Evolutionary conservation across 345 rosid species (phyloP), one percentile per base, ranked within the genome.

Genomic region (Camelina hispida): DNA sequence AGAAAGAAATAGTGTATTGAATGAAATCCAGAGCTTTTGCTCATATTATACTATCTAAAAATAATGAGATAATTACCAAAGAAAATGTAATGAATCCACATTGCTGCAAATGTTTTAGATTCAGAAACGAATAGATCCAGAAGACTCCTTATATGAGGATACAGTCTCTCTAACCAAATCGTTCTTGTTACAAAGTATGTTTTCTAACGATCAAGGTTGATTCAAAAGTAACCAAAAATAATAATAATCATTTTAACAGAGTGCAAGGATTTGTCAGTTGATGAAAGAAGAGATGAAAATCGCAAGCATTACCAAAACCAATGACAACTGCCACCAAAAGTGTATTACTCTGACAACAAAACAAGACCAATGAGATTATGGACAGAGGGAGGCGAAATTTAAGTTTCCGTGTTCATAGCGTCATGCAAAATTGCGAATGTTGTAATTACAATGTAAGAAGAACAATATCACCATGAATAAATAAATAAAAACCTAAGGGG

Each of bases 301-400:
- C 4, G 15, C 44, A 28, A 47, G 72, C 40, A 40, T 23, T 5
- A 14, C 46, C 34, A 51, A 35, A 17, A 35, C 66, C 34, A 38
- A 44, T 15, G 50, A 5, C 2, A 66, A 32, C 14, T 7, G 8
- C 8, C 14, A 42, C 38, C 38, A 43, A 44, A 43, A 30, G 30
- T 20, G 11, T 46, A 66, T 17, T 66, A 66, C 30, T n/a, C 30
- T n/a, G 30, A 28, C 30, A 48, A 65, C 30, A 50, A 46, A 34
- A 35, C 6, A 42, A 42, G 15, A 13, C n/a, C n/a, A 42, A 13
- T 43, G 47, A n/a, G 47, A 43, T 42, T 38, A 38, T 38, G 12
- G n/a, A 40, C 81, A 81, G 35, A 80, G 9, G 14, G 83, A 76
- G 43, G 6, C 14, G 6, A 32, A n/a, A 40, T 25, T 16, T 0